These are phyloP conservation scores for Myxozyma neotropica DNA, from an alignment of 805 yeast genomes.

Conservation along the genomic window DNA sequence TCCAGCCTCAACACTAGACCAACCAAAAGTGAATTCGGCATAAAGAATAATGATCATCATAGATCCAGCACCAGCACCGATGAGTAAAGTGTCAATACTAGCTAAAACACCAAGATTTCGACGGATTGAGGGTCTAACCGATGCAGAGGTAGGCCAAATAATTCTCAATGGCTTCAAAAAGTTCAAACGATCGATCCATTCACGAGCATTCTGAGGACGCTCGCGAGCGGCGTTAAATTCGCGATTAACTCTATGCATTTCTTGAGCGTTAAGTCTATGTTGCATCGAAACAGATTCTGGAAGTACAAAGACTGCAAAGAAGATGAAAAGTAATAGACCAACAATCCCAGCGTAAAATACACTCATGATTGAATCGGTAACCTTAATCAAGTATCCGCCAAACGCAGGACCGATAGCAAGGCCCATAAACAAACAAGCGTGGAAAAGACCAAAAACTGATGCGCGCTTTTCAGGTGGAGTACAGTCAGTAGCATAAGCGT, in stretches of 20 bases:
- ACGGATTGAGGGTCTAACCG: conserved; percentile 10
- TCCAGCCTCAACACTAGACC: conserved; percentile 42
- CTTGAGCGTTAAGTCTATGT: conserved; percentile 26
- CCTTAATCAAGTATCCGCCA: conserved; percentile 34
- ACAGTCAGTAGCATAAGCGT: conserved; percentile 75
- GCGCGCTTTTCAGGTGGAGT: conserved; percentile 61
- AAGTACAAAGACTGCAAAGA: conserved; percentile 15
- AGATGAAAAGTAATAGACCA: conserved; percentile 9
- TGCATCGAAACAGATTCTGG: conserved; percentile 33
- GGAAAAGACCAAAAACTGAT: conserved; percentile 39
- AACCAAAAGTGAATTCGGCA: conserved; percentile 39
- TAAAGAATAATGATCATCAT: conserved; percentile 35
- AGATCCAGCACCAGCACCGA: conserved; percentile 31
- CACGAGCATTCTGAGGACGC: conserved; percentile 6
- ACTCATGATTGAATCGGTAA: conserved; percentile 21
- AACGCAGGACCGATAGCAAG: conserved; percentile 38
- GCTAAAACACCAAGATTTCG: conserved; percentile 22
- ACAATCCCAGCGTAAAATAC: conserved; percentile 17
- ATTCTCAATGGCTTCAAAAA: conserved; percentile 36
- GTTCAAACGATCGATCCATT: conserved; percentile 12
- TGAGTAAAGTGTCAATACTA: conserved; percentile 26
- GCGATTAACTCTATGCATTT: conserved; percentile 14
- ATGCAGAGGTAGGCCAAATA: conserved; percentile 28
- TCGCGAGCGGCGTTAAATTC: conserved; percentile 10
- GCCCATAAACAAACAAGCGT: conserved; percentile 37